These are phyloP conservation scores for Ramalina intermedia DNA, from an alignment of 495 filamentous ascomycete genomes.

Conservation along the genomic window DNA sequence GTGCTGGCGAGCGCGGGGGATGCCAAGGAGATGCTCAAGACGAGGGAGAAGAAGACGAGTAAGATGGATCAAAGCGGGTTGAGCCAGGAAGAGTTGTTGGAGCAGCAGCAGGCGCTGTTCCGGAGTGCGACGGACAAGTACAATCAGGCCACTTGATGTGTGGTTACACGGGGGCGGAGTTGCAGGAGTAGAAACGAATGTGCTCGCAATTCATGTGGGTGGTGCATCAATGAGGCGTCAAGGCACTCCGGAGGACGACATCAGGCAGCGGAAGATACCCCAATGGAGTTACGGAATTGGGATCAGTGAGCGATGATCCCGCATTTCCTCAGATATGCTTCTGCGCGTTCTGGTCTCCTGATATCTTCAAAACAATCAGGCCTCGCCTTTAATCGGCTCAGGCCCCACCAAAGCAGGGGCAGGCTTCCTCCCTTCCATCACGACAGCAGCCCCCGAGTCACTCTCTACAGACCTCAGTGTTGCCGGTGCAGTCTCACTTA, in stretches of 20 bases:
- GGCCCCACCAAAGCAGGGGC: too few relatives aligned
- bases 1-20: conserved; percentile 79
- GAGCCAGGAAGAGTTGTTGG: conserved; percentile 74
- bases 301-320: not conserved
- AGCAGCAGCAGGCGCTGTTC: conserved; percentile 84
- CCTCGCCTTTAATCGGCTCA: too few relatives aligned
- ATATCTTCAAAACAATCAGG: too few relatives aligned
- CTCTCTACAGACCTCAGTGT: conserved; percentile 1
- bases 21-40: conserved; percentile 86
- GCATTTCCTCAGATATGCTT: too few relatives aligned
- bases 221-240: too few relatives aligned
- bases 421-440: conserved; percentile 6
- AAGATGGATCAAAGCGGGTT: conserved; percentile 91
- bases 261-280: too few relatives aligned
- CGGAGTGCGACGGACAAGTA: conserved; percentile 66
- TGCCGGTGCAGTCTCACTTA: conserved; percentile 3
- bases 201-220: too few relatives aligned
- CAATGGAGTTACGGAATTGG: not conserved
- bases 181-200: too few relatives aligned
- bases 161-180: not conserved
- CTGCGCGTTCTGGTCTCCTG: too few relatives aligned
- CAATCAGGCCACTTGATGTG: conserved; percentile 29
- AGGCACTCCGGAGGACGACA: too few relatives aligned
- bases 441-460: conserved; percentile 2
- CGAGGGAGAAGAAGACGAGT: conserved; percentile 88